Base-by-base conservation (phyloP, 2,329 filamentous ascomycete genomes). In the Venturia aucupariae region DNA sequence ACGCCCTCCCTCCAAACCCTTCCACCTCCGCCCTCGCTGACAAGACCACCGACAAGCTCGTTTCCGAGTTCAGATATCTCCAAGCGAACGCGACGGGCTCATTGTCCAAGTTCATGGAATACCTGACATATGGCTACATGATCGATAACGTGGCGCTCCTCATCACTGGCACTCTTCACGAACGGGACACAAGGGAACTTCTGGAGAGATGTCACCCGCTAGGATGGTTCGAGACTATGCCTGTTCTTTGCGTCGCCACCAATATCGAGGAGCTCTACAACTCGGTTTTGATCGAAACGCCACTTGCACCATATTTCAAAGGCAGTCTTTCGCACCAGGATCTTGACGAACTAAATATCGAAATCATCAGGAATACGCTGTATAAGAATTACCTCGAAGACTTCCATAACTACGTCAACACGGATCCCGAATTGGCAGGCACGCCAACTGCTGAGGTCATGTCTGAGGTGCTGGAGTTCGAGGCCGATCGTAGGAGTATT, bases 331-430 rank as follows among this genome's bases (percentile, higher is more conserved):
- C 89, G 78, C 92, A 97, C 76, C 92, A 97, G 76, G 94, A 99
- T 75, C 83, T 99, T 61, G 94, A 99, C 77, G 95, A 99, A 81
- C 82, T 99, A 72, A 99, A 99, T 80, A 99, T 99, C 71, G 94
- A 99, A 79, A 99, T 99, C 76, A 90, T 99, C 65, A 89, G 95
- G 68, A 99, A 99, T 78, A 99, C 92, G 0, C 82, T 99, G 42
- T 99, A 97, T 83, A 99, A 99, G 84, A 97, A 97, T 81, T 99
- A 99, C 75, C 84, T 99, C 8, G 94, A 99, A 75, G 94, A 97
- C 75, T 99, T 99, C 76, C 86, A 97, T 80, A 84, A 89, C 68
- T 99, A 97, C 75, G 89, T 97, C 77, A 96, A 93, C 78, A 89
- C 87, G 11, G 85, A 96, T 72, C 82, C 92, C 0, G 93, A 96